These are phyloP conservation scores for Acacia melanoxylon DNA, from an alignment of 306 rosid genomes.

Conservation along the genomic window DNA sequence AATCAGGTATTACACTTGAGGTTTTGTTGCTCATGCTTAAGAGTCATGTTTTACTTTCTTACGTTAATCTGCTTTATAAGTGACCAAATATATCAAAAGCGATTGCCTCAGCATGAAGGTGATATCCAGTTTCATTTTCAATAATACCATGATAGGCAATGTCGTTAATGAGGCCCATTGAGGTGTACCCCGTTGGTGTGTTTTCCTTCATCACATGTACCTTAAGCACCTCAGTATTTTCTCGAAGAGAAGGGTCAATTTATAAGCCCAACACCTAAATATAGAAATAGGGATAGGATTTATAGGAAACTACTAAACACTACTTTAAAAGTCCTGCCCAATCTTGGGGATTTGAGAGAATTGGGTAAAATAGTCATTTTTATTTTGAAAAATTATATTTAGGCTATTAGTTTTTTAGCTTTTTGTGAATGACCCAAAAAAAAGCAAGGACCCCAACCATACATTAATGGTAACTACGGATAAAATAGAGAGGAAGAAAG, in stretches of 20 bases:
- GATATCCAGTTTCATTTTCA: neutral
- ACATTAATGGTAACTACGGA: neutral
- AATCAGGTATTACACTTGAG: conserved; percentile 64
- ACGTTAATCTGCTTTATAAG: neutral
- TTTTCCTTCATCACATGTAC: neutral
- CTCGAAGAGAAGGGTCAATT: neutral
- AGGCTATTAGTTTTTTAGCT: neutral
- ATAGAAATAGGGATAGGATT: neutral
- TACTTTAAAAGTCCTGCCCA: neutral
- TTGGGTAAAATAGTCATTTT: neutral
- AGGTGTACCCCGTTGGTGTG: neutral
- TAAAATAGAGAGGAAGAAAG: neutral
- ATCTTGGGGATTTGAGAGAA: neutral
- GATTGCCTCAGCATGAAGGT: neutral
- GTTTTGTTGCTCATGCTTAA: neutral
- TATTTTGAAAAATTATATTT: neutral
- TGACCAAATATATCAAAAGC: neutral
- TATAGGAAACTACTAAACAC: neutral
- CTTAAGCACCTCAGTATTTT: neutral
- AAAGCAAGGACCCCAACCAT: neutral
- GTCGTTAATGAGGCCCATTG: neutral
- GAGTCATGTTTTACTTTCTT: neutral
- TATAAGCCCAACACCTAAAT: neutral
- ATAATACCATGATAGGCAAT: neutral
- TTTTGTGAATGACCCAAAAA: neutral